Conservation (phyloP, 2,329 filamentous ascomycete genomes). For the Diaporthe citrichinensis region DNA sequence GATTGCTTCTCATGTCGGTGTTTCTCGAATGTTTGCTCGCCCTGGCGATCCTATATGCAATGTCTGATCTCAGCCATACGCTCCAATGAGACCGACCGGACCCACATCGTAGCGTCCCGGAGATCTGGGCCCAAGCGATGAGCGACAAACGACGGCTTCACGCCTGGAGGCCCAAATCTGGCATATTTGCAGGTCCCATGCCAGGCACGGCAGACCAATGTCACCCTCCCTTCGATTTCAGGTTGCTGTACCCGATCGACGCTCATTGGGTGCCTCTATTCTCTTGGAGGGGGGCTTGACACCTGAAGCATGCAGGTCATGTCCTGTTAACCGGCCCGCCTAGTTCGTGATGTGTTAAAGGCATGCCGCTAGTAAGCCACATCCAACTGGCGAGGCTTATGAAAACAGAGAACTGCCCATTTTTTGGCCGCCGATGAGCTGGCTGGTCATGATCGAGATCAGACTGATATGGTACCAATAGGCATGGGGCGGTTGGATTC, state of each 20-base stretch:
- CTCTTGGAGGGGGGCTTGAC: constrained; percentile 8
- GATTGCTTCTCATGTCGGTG: neutral
- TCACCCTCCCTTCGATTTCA: constrained; percentile 25
- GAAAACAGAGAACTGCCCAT: neutral
- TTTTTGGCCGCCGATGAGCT: constrained; percentile 24
- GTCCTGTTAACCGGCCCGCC: constrained; percentile 6
- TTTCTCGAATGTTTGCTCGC: constrained; percentile 36
- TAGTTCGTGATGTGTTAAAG: constrained; percentile 4
- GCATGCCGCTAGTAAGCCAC: constrained; percentile 7
- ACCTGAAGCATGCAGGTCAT: constrained; percentile 28
- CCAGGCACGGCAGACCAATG: constrained; percentile 33
- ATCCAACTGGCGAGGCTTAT: neutral
- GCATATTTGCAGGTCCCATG: constrained; percentile 13
- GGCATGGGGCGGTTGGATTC: neutral
- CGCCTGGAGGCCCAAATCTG: constrained; percentile 15
- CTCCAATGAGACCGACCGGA: constrained; percentile 6
- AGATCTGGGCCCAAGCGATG: constrained; percentile 19
- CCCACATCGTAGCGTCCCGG: constrained; percentile 17
- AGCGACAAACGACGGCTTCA: constrained; percentile 13
- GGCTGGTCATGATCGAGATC: constrained; percentile 19
- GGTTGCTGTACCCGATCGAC: constrained; percentile 26
- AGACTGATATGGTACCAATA: neutral
- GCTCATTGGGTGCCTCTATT: constrained; percentile 13
- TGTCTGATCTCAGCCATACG: constrained; percentile 3
- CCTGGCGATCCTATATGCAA: constrained; percentile 19